These are phyloP conservation scores for Sporothrix sp. DNA, from an alignment of 2,329 filamentous ascomycete genomes.

Conservation along the genomic window DNA sequence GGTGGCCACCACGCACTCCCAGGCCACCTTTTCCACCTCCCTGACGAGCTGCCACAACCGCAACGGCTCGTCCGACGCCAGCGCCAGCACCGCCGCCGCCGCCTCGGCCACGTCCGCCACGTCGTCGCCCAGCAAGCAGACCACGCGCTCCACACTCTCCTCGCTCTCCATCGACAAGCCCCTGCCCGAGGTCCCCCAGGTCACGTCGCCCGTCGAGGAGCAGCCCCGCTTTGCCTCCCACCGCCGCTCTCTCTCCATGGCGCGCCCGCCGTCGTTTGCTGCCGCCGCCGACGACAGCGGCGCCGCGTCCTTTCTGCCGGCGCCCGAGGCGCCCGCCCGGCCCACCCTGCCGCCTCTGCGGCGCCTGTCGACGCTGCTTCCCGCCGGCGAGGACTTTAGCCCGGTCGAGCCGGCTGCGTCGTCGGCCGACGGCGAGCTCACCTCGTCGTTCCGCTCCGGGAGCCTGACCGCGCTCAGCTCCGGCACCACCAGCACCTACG, in stretches of 20 bases:
- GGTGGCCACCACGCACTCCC: background rate
- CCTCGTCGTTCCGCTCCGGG: conserved; percentile 48
- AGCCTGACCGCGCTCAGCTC: conserved; percentile 67
- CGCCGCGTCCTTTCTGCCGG: conserved; percentile 21
- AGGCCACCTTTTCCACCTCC: conserved; percentile 2
- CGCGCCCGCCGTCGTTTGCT: conserved; percentile 35
- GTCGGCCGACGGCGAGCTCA: conserved; percentile 37
- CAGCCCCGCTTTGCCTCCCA: conserved; percentile 17
- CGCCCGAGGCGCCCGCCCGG: conserved; percentile 39
- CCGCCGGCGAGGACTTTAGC: conserved; percentile 37
- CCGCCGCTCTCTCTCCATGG: conserved; percentile 27
- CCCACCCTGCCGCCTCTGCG: conserved; percentile 46
- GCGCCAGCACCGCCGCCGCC: conserved; percentile 23
- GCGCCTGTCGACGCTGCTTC: conserved; percentile 44
- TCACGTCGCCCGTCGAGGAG: conserved; percentile 33
- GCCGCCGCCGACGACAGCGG: conserved; percentile 31
- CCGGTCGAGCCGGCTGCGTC: conserved; percentile 33
- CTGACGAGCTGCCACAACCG: background rate
- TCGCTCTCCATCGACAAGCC: conserved; percentile 53
- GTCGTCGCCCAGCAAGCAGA: conserved; percentile 11
- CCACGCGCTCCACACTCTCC: conserved; percentile 30
- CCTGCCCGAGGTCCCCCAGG: conserved; percentile 53
- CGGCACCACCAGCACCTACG: conserved; percentile 68
- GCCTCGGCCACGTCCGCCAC: conserved; percentile 25
- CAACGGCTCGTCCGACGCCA: conserved; percentile 15